Evolutionary conservation across 1,139 yeast species (phyloP).

Genomic region (Sugiyamaella pinicola): DNA sequence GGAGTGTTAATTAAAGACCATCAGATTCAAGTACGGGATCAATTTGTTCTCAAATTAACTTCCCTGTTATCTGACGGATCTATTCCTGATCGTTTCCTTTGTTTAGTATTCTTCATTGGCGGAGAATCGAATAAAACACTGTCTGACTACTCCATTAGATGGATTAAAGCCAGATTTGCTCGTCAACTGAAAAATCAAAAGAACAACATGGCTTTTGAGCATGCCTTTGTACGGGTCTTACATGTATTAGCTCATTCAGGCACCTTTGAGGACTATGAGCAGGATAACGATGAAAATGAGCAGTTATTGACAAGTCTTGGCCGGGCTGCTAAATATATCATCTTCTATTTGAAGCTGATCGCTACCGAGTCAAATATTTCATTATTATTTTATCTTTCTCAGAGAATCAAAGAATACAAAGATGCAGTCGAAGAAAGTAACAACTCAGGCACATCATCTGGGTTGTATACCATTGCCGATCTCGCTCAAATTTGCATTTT

Average conservation of each 20-base stretch:
- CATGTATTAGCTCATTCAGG: conserved; percentile 76
- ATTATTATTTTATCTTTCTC: conserved; percentile 71
- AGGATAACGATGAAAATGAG: conserved; percentile 13
- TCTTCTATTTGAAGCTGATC: conserved; percentile 61
- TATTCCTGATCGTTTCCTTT: conserved; percentile 66
- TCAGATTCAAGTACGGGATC: conserved; percentile 56
- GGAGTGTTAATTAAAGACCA: conserved; percentile 70
- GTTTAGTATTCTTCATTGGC: conserved; percentile 71
- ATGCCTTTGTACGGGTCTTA: conserved; percentile 64
- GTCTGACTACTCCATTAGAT: conserved; percentile 58
- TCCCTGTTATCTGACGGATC: conserved; percentile 53
- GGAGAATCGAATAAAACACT: conserved; percentile 65
- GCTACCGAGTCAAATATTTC: conserved; percentile 71
- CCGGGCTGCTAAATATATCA: conserved; percentile 49
- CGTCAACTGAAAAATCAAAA: conserved; percentile 44
- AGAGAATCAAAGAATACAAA: conserved; percentile 76
- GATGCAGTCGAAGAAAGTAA: conserved; percentile 47
- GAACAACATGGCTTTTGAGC: conserved; percentile 51
- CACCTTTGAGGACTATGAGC: conserved; percentile 47
- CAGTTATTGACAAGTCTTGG: conserved; percentile 17
- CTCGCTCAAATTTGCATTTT: conserved; percentile 67
- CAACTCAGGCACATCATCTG: conserved; percentile 37
- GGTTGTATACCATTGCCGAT: conserved; percentile 71
- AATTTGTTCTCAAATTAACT: conserved; percentile 56
- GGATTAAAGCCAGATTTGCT: conserved; percentile 67